A percentile compares a stretch with the other conserved stretches of the same genome.
Evolutionary conservation across 495 filamentous ascomycete genomes (phyloP).

Genomic region (Lichina pygmaea): DNA sequence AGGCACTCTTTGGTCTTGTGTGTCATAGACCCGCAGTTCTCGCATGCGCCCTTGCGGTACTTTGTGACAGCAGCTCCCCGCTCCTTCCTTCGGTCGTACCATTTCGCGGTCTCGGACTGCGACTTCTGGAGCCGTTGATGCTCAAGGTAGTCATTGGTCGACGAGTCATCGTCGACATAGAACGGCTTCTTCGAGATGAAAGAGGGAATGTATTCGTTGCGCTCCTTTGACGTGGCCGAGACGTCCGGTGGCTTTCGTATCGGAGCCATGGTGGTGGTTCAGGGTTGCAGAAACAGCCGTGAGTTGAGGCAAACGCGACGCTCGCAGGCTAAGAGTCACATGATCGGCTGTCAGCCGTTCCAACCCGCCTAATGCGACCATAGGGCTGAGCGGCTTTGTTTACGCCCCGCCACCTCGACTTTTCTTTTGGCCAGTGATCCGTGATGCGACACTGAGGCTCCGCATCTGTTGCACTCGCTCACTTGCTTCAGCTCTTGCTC

Average conservation of each 20-base stretch:
- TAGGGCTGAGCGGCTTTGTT: no score
- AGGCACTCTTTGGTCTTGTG: constrained; percentile 90
- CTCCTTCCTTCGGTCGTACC: constrained; percentile 72
- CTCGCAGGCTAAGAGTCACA: no score
- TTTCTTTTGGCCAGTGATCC: no score
- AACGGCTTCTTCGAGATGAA: constrained; percentile 98
- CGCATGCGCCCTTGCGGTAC: constrained; percentile 90
- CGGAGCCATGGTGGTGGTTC: constrained; percentile 7
- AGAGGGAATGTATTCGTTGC: constrained; percentile 94
- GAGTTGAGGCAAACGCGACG: no score
- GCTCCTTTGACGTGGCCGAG: constrained; percentile 26
- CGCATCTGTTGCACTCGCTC: no score
- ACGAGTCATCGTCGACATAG: constrained; percentile 61
- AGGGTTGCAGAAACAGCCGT: no score
- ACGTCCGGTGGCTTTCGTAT: constrained; percentile 12
- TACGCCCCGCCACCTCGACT: no score
- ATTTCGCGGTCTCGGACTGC: constrained; percentile 43
- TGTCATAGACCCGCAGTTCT: constrained; percentile 92
- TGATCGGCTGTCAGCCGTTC: no score
- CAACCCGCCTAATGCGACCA: no score
- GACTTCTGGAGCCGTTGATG: constrained; percentile 74
- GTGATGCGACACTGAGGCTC: no score
- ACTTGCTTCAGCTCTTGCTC: no score
- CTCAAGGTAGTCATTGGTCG: constrained; percentile 72
- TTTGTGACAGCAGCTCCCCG: constrained; percentile 69